Percentiles rank a stretch among this genome's conserved stretches.
phyloP scores from a whole-genome alignment of 352 stramenopile genomes.

The Aphanomyces stellatus region DNA sequence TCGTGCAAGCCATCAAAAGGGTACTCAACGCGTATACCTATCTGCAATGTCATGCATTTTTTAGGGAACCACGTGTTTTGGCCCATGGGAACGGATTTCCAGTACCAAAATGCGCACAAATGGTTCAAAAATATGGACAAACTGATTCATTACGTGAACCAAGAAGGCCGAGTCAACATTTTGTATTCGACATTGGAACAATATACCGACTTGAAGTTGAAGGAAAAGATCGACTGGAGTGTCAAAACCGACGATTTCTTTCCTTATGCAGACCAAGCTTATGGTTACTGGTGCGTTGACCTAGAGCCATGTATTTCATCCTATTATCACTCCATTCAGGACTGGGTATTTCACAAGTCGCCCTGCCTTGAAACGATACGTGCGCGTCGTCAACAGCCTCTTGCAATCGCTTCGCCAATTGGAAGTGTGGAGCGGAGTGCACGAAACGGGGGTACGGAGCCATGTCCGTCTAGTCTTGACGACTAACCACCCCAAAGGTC shows the following conservation, averaged over 20 bases:
- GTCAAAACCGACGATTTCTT: constrained; percentile 97
- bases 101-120: constrained; percentile 80
- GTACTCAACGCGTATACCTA: constrained; percentile 16
- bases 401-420: constrained; percentile 89
- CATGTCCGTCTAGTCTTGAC: neutral
- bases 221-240: constrained; percentile 62
- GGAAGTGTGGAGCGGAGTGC: constrained; percentile 30
- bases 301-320: neutral
- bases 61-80: constrained; percentile 71
- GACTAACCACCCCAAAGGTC: no score
- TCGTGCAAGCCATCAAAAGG: constrained; percentile 63
- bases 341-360: constrained; percentile 95
- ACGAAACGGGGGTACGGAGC: neutral
- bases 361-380: constrained; percentile 87
- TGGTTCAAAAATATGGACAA: constrained; percentile 97
- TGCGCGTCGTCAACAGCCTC: constrained; percentile 81
- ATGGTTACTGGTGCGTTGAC: constrained; percentile 85
- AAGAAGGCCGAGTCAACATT: constrained; percentile 86
- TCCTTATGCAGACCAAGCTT: constrained; percentile 87
- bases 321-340: constrained; percentile 19
- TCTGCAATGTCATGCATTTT: constrained; percentile 37
- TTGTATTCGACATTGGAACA: constrained; percentile 95
- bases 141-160: constrained; percentile 92
- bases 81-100: constrained; percentile 93
- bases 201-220: constrained; percentile 92